These are phyloP conservation scores for Trichosporon faecale DNA, from an alignment of 1,284 basidiomycete genomes.

Conservation along the genomic window DNA sequence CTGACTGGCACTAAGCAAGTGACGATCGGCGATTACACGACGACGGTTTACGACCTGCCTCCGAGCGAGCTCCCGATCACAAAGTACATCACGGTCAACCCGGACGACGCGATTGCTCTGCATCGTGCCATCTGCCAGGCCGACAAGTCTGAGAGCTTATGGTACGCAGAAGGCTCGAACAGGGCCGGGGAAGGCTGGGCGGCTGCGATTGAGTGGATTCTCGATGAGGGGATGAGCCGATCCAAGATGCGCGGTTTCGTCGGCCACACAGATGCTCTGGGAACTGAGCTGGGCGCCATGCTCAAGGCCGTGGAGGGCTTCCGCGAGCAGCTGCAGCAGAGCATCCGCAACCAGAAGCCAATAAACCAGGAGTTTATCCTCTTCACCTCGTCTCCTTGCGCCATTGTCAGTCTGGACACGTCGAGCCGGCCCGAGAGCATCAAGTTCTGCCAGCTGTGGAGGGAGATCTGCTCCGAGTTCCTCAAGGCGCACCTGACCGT, in stretches of 20 bases:
- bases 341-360: constrained; percentile 37
- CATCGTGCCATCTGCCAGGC: constrained; percentile 42
- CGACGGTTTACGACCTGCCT: constrained; percentile 38
- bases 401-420: constrained; percentile 49
- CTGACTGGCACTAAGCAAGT: constrained; percentile 35
- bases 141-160: constrained; percentile 32
- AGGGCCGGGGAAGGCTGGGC: constrained; percentile 51
- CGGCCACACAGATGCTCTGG: constrained; percentile 41
- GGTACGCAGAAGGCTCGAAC: constrained; percentile 49
- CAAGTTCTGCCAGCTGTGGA: constrained; percentile 44
- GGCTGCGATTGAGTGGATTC: constrained; percentile 49
- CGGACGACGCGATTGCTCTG: constrained; percentile 42
- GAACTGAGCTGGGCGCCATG: constrained; percentile 48
- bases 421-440: constrained; percentile 42
- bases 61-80: constrained; percentile 46
- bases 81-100: constrained; percentile 44
- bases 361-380: constrained; percentile 47
- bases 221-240: constrained; percentile 38
- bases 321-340: constrained; percentile 38
- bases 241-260: constrained; percentile 45
- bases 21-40: constrained; percentile 30
- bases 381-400: constrained; percentile 49
- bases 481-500: constrained; percentile 44
- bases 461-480: constrained; percentile 43
- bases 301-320: constrained; percentile 50